Percentiles rank a stretch among this genome's conserved stretches.
phyloP scores from a whole-genome alignment of 176 grass and related monocot genomes.

The Oryza officinalis region DNA sequence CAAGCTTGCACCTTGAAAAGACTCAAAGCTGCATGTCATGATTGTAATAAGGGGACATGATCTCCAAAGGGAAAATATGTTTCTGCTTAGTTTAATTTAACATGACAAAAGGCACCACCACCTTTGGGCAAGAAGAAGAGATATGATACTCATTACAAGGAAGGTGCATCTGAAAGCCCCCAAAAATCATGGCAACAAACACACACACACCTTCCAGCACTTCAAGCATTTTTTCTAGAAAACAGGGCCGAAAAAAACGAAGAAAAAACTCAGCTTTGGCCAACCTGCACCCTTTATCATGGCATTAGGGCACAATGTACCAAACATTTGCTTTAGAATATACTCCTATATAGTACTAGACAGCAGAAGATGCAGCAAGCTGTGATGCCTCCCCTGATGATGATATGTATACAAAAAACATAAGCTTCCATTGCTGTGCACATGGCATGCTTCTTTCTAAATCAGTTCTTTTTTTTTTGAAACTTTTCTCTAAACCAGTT shows the following conservation, averaged over 20 bases:
- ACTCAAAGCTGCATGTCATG: constrained; percentile 51
- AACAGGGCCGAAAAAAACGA: constrained; percentile 48
- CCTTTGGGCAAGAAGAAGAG: constrained; percentile 33
- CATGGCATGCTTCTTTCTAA: constrained; percentile 69
- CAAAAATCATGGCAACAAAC: constrained; percentile 49
- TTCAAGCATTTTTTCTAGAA: constrained; percentile 30
- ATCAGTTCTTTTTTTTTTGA: not conserved
- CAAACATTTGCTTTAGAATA: constrained; percentile 43
- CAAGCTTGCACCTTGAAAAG: constrained; percentile 44
- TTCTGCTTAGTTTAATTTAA: constrained; percentile 44
- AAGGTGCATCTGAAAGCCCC: constrained; percentile 54
- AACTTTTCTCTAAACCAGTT: constrained; percentile 10
- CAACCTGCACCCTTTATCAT: constrained; percentile 58
- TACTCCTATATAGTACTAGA: constrained; percentile 27
- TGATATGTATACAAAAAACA: constrained; percentile 49
- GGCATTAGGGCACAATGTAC: constrained; percentile 48
- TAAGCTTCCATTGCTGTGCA: constrained; percentile 51
- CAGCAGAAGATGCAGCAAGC: constrained; percentile 54
- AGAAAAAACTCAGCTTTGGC: constrained; percentile 39
- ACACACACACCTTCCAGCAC: constrained; percentile 43
- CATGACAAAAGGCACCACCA: constrained; percentile 32
- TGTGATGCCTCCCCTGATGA: constrained; percentile 44
- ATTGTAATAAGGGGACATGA: constrained; percentile 54
- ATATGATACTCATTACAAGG: constrained; percentile 46
- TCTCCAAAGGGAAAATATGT: constrained; percentile 65